Percentiles rank a stretch among this genome's conserved stretches.
Evolutionary conservation across 805 yeast species (phyloP).

Genomic region (Kurtzmaniella fragi): DNA sequence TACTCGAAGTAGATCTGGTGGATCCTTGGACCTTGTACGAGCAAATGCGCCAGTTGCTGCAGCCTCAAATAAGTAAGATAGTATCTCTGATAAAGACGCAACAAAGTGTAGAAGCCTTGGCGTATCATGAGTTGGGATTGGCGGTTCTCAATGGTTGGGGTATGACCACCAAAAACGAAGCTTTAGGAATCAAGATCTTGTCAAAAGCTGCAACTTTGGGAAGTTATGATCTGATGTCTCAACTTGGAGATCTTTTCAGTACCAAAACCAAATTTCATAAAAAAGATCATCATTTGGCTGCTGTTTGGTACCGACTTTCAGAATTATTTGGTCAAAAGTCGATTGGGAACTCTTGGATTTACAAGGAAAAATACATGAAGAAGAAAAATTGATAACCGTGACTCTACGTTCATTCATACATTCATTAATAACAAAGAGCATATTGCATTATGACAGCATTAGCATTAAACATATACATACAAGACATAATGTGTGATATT

Average conservation of each 20-base stretch:
- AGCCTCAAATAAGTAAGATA: slow-evolving; percentile 22
- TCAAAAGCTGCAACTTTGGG: slow-evolving; percentile 67
- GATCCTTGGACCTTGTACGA: slow-evolving; percentile 24
- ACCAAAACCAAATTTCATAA: slow-evolving; percentile 49
- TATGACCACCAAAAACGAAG: slow-evolving; percentile 42
- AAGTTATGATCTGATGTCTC: slow-evolving; percentile 60
- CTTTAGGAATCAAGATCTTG: slow-evolving; percentile 51
- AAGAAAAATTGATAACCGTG: slow-evolving; percentile 26
- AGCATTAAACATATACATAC: too few species aligned
- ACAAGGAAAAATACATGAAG: slow-evolving; percentile 57
- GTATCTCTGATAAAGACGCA: slow-evolving; percentile 28
- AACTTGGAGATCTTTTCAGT: slow-evolving; percentile 67
- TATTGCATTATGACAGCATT: too few species aligned
- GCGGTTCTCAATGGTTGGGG: slow-evolving; percentile 57
- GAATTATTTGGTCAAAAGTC: slow-evolving; percentile 56
- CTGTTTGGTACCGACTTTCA: slow-evolving; percentile 65
- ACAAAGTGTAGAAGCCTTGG: slow-evolving; percentile 42
- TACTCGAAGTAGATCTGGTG: slow-evolving; percentile 15
- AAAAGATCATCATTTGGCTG: slow-evolving; percentile 57
- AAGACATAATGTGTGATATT: too few species aligned
- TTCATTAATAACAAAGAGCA: too few species aligned
- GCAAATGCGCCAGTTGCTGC: slow-evolving; percentile 17
- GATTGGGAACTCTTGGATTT: slow-evolving; percentile 71
- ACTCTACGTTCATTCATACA: too few species aligned
- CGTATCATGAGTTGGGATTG: slow-evolving; percentile 60